Conservation (phyloP, 2,329 filamentous ascomycete species). For the Fusarium devonianum region DNA sequence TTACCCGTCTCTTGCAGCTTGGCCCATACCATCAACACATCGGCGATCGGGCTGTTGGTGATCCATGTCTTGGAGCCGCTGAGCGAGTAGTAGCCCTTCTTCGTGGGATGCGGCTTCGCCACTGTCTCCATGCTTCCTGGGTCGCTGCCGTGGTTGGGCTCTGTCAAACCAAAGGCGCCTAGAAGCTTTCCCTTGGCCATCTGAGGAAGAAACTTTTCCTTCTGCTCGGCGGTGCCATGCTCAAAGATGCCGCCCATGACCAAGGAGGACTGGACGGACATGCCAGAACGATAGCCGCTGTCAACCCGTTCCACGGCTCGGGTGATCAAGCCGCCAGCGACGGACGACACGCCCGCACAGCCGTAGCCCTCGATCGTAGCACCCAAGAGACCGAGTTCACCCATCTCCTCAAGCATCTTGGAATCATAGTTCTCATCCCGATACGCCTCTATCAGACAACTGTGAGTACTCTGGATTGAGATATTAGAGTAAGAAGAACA, state of each 20-base stretch:
- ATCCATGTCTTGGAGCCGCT: conserved; percentile 94
- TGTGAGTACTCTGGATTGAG: conserved; percentile 13
- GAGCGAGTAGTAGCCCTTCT: conserved; percentile 81
- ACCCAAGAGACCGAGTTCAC: conserved; percentile 86
- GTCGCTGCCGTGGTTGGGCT: conserved; percentile 92
- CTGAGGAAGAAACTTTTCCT: conserved; percentile 80
- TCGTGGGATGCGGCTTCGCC: conserved; percentile 83
- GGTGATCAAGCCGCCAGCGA: conserved; percentile 89
- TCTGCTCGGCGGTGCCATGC: conserved; percentile 85
- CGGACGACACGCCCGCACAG: conserved; percentile 86
- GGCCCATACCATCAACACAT: conserved; percentile 88
- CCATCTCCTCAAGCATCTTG: conserved; percentile 89
- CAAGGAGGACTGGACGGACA: conserved; percentile 93
- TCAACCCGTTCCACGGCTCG: conserved; percentile 90
- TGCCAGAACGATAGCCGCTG: conserved; percentile 88
- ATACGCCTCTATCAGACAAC: conserved; percentile 70
- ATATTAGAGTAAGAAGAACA: conserved; percentile 13
- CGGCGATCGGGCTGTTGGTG: conserved; percentile 89
- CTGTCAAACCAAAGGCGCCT: conserved; percentile 88
- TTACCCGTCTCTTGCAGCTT: conserved; percentile 91
- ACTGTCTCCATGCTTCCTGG: conserved; percentile 89
- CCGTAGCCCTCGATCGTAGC: conserved; percentile 87
- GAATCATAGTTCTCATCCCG: conserved; percentile 85
- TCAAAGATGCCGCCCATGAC: conserved; percentile 92
- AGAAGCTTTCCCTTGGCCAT: conserved; percentile 85